Evolutionary conservation across 345 rosid species (phyloP).

Genomic region (Erodium maritimum): DNA sequence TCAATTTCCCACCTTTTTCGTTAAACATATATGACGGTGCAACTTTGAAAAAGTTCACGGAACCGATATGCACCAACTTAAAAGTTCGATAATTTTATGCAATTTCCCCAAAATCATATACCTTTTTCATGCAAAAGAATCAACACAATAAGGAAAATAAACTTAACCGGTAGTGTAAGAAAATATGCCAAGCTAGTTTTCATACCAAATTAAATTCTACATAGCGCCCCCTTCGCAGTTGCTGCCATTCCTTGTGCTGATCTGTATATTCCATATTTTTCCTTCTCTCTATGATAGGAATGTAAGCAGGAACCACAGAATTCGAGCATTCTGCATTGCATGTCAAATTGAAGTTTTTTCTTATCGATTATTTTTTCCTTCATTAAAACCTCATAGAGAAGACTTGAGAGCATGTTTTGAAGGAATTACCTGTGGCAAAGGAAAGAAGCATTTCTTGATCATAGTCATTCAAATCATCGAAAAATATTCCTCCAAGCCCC

Average conservation of each 20-base stretch:
- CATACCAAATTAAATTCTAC: conserved; percentile 93
- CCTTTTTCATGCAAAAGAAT: conserved; percentile 23
- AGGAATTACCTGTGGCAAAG: conserved; percentile 71
- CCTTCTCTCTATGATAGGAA: conserved; percentile 80
- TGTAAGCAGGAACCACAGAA: conserved; percentile 83
- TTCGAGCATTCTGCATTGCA: conserved; percentile 89
- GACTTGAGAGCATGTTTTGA: background rate
- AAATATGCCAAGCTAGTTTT: background rate
- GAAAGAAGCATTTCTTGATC: conserved; percentile 94
- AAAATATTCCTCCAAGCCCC: conserved; percentile 97
- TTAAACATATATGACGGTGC: no score
- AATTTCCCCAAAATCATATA: no score
- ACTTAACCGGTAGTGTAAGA: no score
- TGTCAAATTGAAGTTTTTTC: background rate
- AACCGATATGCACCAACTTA: no score
- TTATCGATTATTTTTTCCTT: no score
- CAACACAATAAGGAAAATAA: no score
- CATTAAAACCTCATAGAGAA: background rate
- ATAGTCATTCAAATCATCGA: conserved; percentile 83
- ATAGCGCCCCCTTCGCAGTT: conserved; percentile 87
- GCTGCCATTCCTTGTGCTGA: conserved; percentile 90
- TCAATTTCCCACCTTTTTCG: no score
- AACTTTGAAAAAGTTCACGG: no score
- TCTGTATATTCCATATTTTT: conserved; percentile 69
- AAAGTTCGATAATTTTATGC: no score